Conservation (phyloP, 1,284 basidiomycete species). For the Abortiporus biennis region DNA sequence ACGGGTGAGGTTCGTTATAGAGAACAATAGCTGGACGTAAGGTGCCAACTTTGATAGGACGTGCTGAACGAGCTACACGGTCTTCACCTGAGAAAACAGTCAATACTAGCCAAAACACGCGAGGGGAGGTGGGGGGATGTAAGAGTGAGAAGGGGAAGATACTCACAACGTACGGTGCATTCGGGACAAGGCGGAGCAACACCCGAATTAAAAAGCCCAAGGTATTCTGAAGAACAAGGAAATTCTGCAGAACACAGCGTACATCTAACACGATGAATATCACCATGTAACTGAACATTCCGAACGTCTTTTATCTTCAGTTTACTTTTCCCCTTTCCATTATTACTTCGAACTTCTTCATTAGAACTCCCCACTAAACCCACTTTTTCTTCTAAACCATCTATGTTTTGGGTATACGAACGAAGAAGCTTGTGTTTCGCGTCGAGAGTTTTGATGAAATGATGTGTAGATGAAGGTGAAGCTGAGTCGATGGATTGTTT, state of each 20-base stretch:
- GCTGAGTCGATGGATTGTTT: slow-evolving; percentile 79
- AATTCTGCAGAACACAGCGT: slow-evolving; percentile 75
- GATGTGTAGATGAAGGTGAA: slow-evolving; percentile 81
- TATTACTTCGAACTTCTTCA: slow-evolving; percentile 39
- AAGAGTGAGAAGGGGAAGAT: slow-evolving; percentile 7
- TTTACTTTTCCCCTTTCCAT: slow-evolving; percentile 61
- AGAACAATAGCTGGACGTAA: slow-evolving; percentile 87
- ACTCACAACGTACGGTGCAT: slow-evolving; percentile 72
- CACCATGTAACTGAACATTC: slow-evolving; percentile 89
- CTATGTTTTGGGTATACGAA: slow-evolving; percentile 95
- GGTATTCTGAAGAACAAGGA: slow-evolving; percentile 57
- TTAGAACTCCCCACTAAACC: slow-evolving; percentile 68
- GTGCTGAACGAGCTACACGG: slow-evolving; percentile 74
- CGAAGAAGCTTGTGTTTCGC: slow-evolving; percentile 80
- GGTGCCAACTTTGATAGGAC: slow-evolving; percentile 70
- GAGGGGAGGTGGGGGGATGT: no score
- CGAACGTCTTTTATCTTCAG: slow-evolving; percentile 64
- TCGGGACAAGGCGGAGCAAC: slow-evolving; percentile 78
- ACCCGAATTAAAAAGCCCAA: slow-evolving; percentile 62
- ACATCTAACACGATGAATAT: slow-evolving; percentile 85
- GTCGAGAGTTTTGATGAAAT: slow-evolving; percentile 83
- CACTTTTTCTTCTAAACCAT: slow-evolving; percentile 81
- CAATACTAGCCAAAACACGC: no score
- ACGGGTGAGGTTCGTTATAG: slow-evolving; percentile 85
- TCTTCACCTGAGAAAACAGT: slow-evolving; percentile 49